phyloP scores from a whole-genome alignment of 1,284 basidiomycete genomes.

The Sanghuangporus weigelae region DNA sequence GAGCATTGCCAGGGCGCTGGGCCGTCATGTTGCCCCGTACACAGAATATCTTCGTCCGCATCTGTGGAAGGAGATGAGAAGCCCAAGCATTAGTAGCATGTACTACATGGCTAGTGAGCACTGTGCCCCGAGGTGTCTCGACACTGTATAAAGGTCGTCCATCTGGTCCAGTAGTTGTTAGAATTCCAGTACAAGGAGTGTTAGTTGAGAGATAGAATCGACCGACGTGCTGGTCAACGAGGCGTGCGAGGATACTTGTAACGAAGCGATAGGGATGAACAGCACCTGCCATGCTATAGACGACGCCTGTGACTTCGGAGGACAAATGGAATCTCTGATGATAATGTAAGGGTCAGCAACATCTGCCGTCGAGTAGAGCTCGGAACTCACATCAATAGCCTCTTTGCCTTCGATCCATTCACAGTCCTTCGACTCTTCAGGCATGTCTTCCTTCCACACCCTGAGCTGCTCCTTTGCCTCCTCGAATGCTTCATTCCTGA shows the following conservation, averaged over 20 bases:
- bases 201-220: conserved; percentile 47
- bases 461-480: conserved; percentile 36
- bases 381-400: conserved; percentile 42
- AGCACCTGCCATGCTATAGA: conserved; percentile 45
- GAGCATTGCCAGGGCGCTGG: conserved; percentile 44
- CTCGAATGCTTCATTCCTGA: conserved; percentile 33
- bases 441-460: conserved; percentile 39
- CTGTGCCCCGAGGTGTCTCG: conserved; percentile 48
- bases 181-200: conserved; percentile 44
- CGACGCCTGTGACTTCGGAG: conserved; percentile 37
- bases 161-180: conserved; percentile 21
- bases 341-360: not conserved
- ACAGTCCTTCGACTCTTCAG: conserved; percentile 35
- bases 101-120: conserved; percentile 55
- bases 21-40: conserved; percentile 63
- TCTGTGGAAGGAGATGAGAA: conserved; percentile 47
- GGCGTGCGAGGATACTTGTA: conserved; percentile 43
- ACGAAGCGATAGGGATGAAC: conserved; percentile 57
- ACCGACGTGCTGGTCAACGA: conserved; percentile 38
- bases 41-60: conserved; percentile 34
- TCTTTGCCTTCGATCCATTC: conserved; percentile 35
- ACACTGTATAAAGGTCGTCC: conserved; percentile 34
- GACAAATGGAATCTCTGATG: conserved; percentile 41
- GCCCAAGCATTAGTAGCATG: conserved; percentile 80
- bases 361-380: not conserved